Conservation (phyloP, 805 yeast species). For the Lipomyces orientalis region DNA sequence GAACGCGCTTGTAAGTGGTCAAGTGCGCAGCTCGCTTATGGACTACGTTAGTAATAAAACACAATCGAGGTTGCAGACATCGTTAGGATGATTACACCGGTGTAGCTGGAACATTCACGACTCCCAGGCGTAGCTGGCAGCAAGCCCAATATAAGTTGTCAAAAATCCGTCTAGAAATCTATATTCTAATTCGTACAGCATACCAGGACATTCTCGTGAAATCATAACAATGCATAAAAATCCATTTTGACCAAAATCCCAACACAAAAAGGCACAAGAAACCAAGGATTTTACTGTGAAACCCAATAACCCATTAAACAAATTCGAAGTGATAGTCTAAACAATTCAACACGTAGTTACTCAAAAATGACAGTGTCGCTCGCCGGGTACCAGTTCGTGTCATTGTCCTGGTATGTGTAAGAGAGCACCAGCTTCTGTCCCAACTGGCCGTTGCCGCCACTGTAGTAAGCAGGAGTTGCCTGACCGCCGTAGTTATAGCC, state of each 20-base stretch:
- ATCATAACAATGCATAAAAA: neutral
- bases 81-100: no score
- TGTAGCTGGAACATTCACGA: no score
- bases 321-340: neutral
- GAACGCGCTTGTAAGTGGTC: no score
- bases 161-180: neutral
- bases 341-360: constrained; percentile 6
- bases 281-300: neutral
- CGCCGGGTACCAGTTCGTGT: constrained; percentile 27
- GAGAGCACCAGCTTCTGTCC: constrained; percentile 28
- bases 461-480: constrained; percentile 22
- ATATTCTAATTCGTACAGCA: neutral
- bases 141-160: no score
- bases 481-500: constrained; percentile 36
- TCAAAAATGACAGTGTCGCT: constrained; percentile 28
- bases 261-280: neutral
- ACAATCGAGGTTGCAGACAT: no score
- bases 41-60: no score
- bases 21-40: no score
- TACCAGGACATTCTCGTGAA: neutral
- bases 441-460: neutral
- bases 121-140: no score
- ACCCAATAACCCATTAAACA: neutral
- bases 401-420: constrained; percentile 30
- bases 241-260: neutral